These are phyloP conservation scores for Ogataea philodendri DNA, from an alignment of 805 yeast genomes.

Conservation along the genomic window DNA sequence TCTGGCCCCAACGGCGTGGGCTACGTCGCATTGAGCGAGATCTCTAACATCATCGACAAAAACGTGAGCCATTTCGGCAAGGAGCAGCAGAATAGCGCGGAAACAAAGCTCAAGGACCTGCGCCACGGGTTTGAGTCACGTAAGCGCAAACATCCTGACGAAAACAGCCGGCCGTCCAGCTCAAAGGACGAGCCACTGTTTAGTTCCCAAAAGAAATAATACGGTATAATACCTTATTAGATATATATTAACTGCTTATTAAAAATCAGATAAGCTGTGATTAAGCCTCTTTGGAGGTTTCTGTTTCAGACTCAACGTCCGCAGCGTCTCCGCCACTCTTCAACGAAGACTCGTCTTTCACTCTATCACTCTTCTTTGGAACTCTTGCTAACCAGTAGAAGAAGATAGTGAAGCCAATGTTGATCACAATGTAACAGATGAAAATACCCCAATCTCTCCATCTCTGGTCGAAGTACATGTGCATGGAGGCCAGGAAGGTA, in stretches of 20 bases:
- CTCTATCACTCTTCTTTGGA: constrained; percentile 54
- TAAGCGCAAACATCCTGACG: background rate
- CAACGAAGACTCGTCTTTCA: constrained; percentile 23
- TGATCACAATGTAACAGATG: constrained; percentile 47
- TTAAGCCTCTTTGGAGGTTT: constrained; percentile 1
- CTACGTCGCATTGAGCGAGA: constrained; percentile 11
- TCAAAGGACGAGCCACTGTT: constrained; percentile 3
- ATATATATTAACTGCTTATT: background rate
- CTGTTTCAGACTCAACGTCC: constrained; percentile 1
- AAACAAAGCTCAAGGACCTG: constrained; percentile 2
- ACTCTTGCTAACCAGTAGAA: constrained; percentile 66
- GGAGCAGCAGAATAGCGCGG: constrained; percentile 5
- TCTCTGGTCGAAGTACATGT: constrained; percentile 47
- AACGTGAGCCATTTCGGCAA: constrained; percentile 12
- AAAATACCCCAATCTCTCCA: constrained; percentile 64
- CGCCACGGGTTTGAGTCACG: constrained; percentile 1
- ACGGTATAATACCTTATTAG: background rate
- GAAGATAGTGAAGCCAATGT: constrained; percentile 33
- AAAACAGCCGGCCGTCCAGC: background rate
- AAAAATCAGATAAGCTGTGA: background rate
- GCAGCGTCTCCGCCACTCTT: constrained; percentile 15
- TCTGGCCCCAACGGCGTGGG: constrained; percentile 13
- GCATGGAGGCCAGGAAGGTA: constrained; percentile 48
- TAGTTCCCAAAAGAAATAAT: constrained; percentile 3
- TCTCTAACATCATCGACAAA: constrained; percentile 8